phyloP scores from a whole-genome alignment of 495 filamentous ascomycete species.

The Penicillium bialowiezense region DNA sequence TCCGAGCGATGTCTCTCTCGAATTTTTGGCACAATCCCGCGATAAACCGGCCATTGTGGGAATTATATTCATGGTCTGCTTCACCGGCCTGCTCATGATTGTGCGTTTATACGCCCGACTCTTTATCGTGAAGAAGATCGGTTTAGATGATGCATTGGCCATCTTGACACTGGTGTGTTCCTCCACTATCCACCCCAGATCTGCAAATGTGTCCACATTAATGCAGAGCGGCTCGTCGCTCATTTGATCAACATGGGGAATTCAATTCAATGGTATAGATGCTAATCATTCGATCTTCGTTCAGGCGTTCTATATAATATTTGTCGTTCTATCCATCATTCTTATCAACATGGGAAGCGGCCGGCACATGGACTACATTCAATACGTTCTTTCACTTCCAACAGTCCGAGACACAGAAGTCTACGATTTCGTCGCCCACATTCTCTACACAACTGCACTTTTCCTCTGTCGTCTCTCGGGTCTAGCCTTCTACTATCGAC shows the following conservation, averaged over 20 bases:
- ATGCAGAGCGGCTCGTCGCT: not conserved
- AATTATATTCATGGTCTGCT: conserved; percentile 37
- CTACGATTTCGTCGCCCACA: conserved; percentile 43
- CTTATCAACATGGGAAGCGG: conserved; percentile 45
- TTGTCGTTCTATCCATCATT: conserved; percentile 36
- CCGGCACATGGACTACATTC: conserved; percentile 45
- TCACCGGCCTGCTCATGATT: conserved; percentile 29
- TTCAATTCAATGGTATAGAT: not conserved
- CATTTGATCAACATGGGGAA: too few species aligned
- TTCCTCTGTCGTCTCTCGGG: conserved; percentile 46
- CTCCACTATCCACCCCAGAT: conserved; percentile 7
- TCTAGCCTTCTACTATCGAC: conserved; percentile 46
- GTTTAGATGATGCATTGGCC: conserved; percentile 36
- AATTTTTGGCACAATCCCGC: conserved; percentile 38
- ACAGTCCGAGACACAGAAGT: conserved; percentile 38
- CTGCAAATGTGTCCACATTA: conserved; percentile 6
- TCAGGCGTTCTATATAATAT: conserved; percentile 31
- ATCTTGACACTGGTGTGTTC: conserved; percentile 33
- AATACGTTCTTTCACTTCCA: conserved; percentile 38
- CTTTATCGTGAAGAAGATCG: conserved; percentile 31
- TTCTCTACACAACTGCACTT: conserved; percentile 46
- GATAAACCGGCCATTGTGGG: conserved; percentile 36
- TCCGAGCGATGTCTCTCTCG: conserved; percentile 28
- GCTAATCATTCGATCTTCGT: not conserved
- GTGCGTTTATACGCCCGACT: conserved; percentile 33